phyloP scores from a whole-genome alignment of 2,329 filamentous ascomycete genomes.

The Sclerotinia glacialis region DNA sequence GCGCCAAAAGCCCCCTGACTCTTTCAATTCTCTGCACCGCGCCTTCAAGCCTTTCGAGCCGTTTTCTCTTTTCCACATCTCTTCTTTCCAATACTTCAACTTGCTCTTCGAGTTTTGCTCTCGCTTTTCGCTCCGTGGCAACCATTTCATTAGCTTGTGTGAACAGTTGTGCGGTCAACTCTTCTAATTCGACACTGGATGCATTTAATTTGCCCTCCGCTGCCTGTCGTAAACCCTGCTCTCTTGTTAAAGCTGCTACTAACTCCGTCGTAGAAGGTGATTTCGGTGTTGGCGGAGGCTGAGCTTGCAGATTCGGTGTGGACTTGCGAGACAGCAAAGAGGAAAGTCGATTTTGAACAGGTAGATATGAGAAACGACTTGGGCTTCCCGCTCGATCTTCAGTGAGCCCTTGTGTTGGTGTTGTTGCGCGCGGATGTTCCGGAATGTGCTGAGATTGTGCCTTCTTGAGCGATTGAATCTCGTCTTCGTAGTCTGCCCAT shows the following conservation, averaged over 20 bases:
- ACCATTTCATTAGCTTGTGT: slow-evolving; percentile 89
- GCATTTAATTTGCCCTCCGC: slow-evolving; percentile 67
- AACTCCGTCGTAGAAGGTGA: slow-evolving; percentile 47
- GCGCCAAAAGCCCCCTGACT: slow-evolving; percentile 58
- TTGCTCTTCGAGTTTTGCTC: slow-evolving; percentile 68
- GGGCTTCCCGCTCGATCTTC: slow-evolving; percentile 37
- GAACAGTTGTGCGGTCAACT: slow-evolving; percentile 72
- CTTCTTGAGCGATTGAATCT: slow-evolving; percentile 60
- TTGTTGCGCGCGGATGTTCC: slow-evolving; percentile 7
- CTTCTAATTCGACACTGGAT: slow-evolving; percentile 72
- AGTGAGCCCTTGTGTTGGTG: slow-evolving; percentile 32
- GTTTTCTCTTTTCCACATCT: slow-evolving; percentile 65
- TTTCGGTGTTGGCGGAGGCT: slow-evolving; percentile 26
- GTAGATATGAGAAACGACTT: slow-evolving; percentile 33
- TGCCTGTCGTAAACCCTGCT: slow-evolving; percentile 63
- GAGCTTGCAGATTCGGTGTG: slow-evolving; percentile 42
- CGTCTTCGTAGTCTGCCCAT: slow-evolving; percentile 79
- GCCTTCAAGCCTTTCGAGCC: slow-evolving; percentile 68
- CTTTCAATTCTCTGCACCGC: slow-evolving; percentile 70
- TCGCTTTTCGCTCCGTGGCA: slow-evolving; percentile 67
- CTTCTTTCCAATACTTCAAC: slow-evolving; percentile 66
- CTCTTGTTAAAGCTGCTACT: slow-evolving; percentile 61
- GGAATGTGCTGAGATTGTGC: slow-evolving; percentile 29
- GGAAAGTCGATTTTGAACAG: slow-evolving; percentile 39
- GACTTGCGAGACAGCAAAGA: slow-evolving; percentile 53